phyloP scores from a whole-genome alignment of 2,329 filamentous ascomycete genomes.

The Cercospora janseana region DNA sequence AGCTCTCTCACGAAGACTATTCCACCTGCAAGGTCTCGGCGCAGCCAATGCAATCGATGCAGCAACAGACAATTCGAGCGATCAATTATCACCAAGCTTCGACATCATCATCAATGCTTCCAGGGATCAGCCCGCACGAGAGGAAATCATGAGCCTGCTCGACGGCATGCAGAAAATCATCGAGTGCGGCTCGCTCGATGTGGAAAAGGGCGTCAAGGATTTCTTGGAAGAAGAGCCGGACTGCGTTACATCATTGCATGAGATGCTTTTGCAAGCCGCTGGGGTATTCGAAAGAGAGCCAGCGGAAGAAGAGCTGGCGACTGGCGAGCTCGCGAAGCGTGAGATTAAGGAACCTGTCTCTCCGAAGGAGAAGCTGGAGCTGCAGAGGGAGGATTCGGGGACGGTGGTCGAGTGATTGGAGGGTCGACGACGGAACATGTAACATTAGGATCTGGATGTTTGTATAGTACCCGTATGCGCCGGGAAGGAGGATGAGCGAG shows the following conservation, averaged over 20 bases:
- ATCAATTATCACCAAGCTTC: conserved; percentile 10
- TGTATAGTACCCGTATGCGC: not conserved
- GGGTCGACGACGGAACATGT: too few relatives aligned
- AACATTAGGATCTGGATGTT: too few relatives aligned
- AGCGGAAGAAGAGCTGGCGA: not conserved
- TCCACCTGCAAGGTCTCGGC: conserved; percentile 10
- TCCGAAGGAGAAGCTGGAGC: not conserved
- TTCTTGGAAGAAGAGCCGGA: conserved; percentile 16
- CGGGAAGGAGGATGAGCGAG: not conserved
- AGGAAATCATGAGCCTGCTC: conserved; percentile 10
- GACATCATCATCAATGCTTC: conserved; percentile 16
- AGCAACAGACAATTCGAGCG: not conserved
- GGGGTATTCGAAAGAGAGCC: conserved; percentile 10
- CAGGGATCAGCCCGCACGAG: not conserved
- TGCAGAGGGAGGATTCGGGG: conserved; percentile 5
- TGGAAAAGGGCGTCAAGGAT: conserved; percentile 1
- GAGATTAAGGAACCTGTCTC: not conserved
- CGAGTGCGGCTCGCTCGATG: conserved; percentile 11
- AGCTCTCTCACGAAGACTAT: not conserved
- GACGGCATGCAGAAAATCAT: conserved; percentile 12
- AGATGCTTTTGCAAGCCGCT: conserved; percentile 14
- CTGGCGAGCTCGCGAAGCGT: not conserved
- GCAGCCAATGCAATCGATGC: conserved; percentile 10
- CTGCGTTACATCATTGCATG: conserved; percentile 17
- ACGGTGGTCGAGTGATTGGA: conserved; percentile 1